Evolutionary conservation across 169 alveolate species (phyloP).

Genomic region (Plasmodium billcollinsi): DNA sequence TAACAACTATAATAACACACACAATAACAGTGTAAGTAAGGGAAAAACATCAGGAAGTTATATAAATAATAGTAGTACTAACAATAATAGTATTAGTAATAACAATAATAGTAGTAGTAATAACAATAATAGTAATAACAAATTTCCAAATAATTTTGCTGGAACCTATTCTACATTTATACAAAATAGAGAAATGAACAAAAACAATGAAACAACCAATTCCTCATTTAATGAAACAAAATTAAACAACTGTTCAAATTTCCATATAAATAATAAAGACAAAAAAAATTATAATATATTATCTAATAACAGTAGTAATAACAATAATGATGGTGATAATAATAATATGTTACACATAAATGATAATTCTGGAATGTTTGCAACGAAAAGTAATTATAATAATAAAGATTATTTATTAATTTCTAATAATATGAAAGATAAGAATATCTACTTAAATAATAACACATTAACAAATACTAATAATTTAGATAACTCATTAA

Average conservation of each 20-base stretch:
- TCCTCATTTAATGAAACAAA: constrained; percentile 34
- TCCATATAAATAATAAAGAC: constrained; percentile 25
- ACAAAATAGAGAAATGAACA: constrained; percentile 10
- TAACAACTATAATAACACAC: background rate
- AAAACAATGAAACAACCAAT: constrained; percentile 7
- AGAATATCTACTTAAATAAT: constrained; percentile 8
- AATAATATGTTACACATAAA: constrained; percentile 10
- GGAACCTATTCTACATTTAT: constrained; percentile 5
- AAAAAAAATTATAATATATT: constrained; percentile 11
- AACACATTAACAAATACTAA: background rate
- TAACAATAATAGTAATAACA: constrained; percentile 1
- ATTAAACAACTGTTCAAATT: constrained; percentile 44
- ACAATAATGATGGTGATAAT: background rate
- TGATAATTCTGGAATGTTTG: constrained; percentile 17
- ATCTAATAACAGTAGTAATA: background rate
- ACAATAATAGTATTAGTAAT: background rate
- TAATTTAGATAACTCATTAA: constrained; percentile 27
- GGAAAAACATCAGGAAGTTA: background rate
- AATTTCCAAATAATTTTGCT: constrained; percentile 9
- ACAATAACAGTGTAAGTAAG: constrained; percentile 8
- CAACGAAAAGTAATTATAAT: constrained; percentile 22
- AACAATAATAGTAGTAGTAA: background rate
- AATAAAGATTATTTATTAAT: constrained; percentile 31
- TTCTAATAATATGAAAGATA: constrained; percentile 27
- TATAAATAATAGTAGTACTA: background rate